phyloP scores from a whole-genome alignment of 352 stramenopile genomes.

The Phytophthora citrophthora region DNA sequence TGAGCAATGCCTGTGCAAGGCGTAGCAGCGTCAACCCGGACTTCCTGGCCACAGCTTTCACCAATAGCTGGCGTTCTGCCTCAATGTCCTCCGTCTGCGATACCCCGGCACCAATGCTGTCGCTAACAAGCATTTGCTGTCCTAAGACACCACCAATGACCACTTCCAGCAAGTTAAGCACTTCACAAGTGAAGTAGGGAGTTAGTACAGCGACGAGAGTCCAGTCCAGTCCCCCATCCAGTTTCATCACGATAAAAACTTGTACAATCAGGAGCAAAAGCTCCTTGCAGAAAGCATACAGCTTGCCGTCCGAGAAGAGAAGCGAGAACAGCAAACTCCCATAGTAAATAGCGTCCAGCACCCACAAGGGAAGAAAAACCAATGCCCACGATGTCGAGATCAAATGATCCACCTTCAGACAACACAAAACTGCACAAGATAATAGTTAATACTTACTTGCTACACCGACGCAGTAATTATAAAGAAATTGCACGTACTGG shows the following conservation, averaged over 20 bases:
- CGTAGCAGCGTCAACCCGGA: constrained; percentile 51
- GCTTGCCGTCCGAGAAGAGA: constrained; percentile 27
- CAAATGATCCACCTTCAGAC: constrained; percentile 28
- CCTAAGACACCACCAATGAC: constrained; percentile 53
- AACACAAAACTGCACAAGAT: constrained; percentile 31
- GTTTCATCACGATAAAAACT: constrained; percentile 79
- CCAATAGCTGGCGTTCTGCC: constrained; percentile 46
- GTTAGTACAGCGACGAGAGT: constrained; percentile 62
- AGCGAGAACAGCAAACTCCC: constrained; percentile 23
- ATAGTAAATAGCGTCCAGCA: constrained; percentile 38
- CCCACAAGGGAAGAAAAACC: constrained; percentile 32
- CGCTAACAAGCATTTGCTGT: constrained; percentile 61
- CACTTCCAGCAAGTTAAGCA: constrained; percentile 70
- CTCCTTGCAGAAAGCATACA: constrained; percentile 53
- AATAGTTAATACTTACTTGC: neutral
- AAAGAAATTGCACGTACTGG: constrained; percentile 12
- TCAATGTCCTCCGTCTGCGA: constrained; percentile 64
- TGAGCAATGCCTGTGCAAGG: constrained; percentile 53
- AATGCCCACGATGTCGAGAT: constrained; percentile 27
- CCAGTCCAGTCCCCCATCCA: constrained; percentile 68
- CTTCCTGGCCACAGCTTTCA: constrained; percentile 42
- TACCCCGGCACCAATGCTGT: constrained; percentile 59
- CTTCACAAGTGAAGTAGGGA: constrained; percentile 75
- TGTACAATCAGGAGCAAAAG: constrained; percentile 71
- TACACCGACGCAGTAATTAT: neutral